Base-by-base conservation (phyloP, 352 stramenopile genomes). In the Phytopythium vexans region DNA sequence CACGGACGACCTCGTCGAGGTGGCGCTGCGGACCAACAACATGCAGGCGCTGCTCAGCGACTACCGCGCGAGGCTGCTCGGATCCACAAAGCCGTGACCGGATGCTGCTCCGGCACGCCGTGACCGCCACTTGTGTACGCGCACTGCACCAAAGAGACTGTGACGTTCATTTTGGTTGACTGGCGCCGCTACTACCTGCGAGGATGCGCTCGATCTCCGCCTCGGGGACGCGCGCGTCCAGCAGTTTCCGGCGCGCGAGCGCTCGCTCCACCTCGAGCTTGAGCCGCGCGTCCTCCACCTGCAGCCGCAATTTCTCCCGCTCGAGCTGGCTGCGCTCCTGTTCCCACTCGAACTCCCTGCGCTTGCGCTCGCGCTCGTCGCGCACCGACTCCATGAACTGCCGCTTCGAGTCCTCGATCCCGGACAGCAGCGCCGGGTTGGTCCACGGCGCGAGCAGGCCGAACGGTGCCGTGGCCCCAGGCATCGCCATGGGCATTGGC, bases 291-390 rank as follows among this genome's bases (percentile, higher is more conserved):
- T 63, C 50, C 44, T 91, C 68, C 8, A 91, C 54, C 47, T 90
- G 73, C 41, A 72, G 77, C 9, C 67, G 71, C 14, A 90, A 63
- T 53, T 83, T 88, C 42, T 83, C 74, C 44, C 77, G 86, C 64
- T 88, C 77, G 51, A 91, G 68, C 21, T 66, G 60, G 53, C 68
- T 61, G 52, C 71, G 72, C 45, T 88, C 69, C 45, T 91, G 72
- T 41, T 88, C 77, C 55, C 86, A 65, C 14, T 66, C 65, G 41
- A 87, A 82, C 10, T 74, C 64, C 49, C 85, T 88, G 33, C 63
- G 73, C 38, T 77, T 68, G 39, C 72, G 72, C 40, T 90, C 80
- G 32, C 77, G 79, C 47, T 90, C 80, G 66, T 88, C 80, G 27
- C 73, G 74, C 33, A 74, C 69, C 1, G 71, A 74, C 49, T 88